Conservation (phyloP, 2,329 filamentous ascomycete species). For the Spiromastix sp. region DNA sequence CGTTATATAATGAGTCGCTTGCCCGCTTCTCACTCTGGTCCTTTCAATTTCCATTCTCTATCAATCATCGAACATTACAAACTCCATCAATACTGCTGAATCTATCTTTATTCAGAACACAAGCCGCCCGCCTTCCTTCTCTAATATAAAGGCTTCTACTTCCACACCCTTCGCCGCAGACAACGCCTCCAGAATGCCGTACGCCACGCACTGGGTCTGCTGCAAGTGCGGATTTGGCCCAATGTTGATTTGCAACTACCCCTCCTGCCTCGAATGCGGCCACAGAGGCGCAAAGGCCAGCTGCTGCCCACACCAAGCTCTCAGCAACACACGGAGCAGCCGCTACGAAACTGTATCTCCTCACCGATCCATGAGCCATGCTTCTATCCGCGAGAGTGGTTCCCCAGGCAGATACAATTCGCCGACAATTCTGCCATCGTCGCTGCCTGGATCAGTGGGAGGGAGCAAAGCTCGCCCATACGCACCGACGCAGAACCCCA, state of each 20-base stretch:
- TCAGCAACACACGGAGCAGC: conserved; percentile 3
- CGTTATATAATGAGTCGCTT: too few species aligned
- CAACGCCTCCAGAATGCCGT: conserved; percentile 9
- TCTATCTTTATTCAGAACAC: too few species aligned
- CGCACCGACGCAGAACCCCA: conserved; percentile 5
- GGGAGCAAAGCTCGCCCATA: neutral
- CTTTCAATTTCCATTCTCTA: too few species aligned
- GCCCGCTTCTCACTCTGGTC: too few species aligned
- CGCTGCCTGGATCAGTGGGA: neutral
- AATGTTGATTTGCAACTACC: conserved; percentile 17
- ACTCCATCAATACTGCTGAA: too few species aligned
- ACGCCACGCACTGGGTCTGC: conserved; percentile 24
- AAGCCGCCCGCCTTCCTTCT: too few species aligned
- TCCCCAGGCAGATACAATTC: neutral
- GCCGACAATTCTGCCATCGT: neutral
- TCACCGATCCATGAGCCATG: neutral
- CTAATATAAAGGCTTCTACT: too few species aligned
- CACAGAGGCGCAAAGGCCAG: conserved; percentile 6
- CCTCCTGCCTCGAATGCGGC: conserved; percentile 19
- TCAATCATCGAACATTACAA: too few species aligned
- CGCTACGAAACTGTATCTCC: conserved; percentile 7
- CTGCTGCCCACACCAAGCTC: conserved; percentile 15
- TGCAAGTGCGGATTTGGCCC: conserved; percentile 25
- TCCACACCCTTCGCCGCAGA: neutral
- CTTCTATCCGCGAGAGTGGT: neutral